These are phyloP conservation scores for Datura wrightii DNA, from an alignment of 257 asterid genomes.

Conservation along the genomic window DNA sequence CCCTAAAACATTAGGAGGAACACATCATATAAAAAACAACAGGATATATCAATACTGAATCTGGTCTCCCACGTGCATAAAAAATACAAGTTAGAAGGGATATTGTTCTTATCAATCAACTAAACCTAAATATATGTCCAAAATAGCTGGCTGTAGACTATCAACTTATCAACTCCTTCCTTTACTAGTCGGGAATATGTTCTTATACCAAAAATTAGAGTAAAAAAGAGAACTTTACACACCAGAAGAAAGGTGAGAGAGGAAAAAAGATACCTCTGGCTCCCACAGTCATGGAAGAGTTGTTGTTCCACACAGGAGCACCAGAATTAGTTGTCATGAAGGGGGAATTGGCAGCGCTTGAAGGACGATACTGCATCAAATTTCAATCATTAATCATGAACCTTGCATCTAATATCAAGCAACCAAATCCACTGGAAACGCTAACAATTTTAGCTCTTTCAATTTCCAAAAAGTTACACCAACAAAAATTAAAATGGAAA, in stretches of 20 bases:
- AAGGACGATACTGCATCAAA: conserved; percentile 79
- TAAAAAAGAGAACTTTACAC: conserved; percentile 3
- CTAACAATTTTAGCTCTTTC: background rate
- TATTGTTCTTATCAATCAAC: conserved; percentile 15
- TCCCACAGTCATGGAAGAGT: conserved; percentile 85
- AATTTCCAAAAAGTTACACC: background rate
- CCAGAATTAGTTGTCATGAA: conserved; percentile 88
- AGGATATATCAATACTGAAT: background rate
- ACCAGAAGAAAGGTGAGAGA: background rate
- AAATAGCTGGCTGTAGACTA: background rate
- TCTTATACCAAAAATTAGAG: background rate
- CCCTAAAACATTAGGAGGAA: background rate
- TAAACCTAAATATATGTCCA: background rate
- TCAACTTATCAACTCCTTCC: background rate
- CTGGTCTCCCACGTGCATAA: background rate
- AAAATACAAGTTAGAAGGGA: background rate
- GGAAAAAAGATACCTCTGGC: conserved; percentile 57
- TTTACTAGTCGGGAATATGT: background rate
- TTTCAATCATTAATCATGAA: conserved; percentile 29
- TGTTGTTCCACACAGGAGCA: conserved; percentile 89
- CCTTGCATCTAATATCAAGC: background rate
- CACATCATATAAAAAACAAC: background rate
- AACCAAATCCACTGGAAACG: background rate
- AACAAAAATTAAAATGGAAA: background rate
- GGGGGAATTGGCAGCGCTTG: conserved; percentile 78